phyloP scores from a whole-genome alignment of 2,329 filamentous ascomycete genomes.

The Eurotiales sp. region DNA sequence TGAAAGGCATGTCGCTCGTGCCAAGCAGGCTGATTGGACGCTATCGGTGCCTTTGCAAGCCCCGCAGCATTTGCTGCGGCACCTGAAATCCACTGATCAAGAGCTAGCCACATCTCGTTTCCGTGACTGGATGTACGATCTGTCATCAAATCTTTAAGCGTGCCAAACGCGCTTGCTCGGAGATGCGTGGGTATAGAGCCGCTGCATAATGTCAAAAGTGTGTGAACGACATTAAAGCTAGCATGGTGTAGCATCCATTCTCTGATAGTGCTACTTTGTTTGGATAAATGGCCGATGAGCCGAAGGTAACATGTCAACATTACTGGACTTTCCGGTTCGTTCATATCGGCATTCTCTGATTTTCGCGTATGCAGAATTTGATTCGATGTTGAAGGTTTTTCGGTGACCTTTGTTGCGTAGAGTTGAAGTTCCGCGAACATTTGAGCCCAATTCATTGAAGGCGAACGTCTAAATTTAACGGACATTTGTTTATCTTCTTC shows the following conservation, averaged over 20 bases:
- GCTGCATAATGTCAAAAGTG: constrained; percentile 74
- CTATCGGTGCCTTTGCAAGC: constrained; percentile 45
- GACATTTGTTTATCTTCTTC: constrained; percentile 74
- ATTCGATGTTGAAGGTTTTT: constrained; percentile 61
- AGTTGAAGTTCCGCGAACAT: constrained; percentile 87
- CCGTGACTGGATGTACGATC: constrained; percentile 67
- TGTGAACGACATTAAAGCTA: constrained; percentile 65
- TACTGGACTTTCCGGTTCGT: constrained; percentile 90
- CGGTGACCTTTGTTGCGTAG: constrained; percentile 73
- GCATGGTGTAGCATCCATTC: constrained; percentile 68
- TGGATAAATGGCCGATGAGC: constrained; percentile 75
- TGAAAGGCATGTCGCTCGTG: constrained; percentile 63
- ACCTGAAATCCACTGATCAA: constrained; percentile 77
- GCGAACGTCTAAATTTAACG: constrained; percentile 74
- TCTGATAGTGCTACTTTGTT: constrained; percentile 68
- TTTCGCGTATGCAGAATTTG: constrained; percentile 58
- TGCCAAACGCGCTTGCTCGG: constrained; percentile 77
- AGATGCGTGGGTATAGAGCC: constrained; percentile 72
- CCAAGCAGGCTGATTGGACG: constrained; percentile 38
- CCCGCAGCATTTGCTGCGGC: constrained; percentile 33
- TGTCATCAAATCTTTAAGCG: constrained; percentile 70
- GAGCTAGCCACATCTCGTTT: constrained; percentile 70
- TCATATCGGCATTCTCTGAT: constrained; percentile 63
- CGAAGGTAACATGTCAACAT: constrained; percentile 95
- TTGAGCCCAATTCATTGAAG: constrained; percentile 86